phyloP scores from a whole-genome alignment of 345 rosid genomes.

The Angophora floribunda region DNA sequence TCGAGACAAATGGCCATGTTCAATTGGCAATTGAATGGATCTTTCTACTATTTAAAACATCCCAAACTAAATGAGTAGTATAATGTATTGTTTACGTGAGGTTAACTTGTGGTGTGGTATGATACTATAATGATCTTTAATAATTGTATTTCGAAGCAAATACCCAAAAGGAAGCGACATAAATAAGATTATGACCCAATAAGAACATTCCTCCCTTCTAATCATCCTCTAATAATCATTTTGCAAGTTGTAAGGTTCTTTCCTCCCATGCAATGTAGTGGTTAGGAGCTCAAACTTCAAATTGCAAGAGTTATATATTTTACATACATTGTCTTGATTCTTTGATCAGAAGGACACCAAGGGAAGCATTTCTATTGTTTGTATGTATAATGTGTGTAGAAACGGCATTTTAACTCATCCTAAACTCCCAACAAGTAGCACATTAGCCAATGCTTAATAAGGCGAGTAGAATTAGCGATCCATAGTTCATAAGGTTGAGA shows the following conservation, averaged over 20 bases:
- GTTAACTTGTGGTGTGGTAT: neutral
- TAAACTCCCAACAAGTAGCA: neutral
- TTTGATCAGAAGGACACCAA: neutral
- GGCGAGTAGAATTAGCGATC: neutral
- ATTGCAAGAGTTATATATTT: neutral
- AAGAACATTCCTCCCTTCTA: neutral
- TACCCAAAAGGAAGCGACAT: neutral
- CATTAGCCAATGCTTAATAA: neutral
- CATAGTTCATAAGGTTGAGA: neutral
- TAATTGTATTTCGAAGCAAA: neutral
- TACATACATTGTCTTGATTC: neutral
- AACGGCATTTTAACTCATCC: neutral
- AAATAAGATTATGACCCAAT: neutral
- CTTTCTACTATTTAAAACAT: neutral
- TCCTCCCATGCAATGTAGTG: neutral
- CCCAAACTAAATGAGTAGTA: neutral
- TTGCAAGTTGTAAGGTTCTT: neutral
- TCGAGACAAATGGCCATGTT: neutral
- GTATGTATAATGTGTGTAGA: neutral
- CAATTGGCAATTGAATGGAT: neutral
- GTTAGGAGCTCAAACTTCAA: neutral
- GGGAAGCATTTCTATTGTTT: neutral
- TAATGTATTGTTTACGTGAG: neutral
- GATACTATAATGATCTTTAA: neutral
- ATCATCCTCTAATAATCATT: neutral